Conservation (phyloP, 306 rosid species). For the Malus sieversii region DNA sequence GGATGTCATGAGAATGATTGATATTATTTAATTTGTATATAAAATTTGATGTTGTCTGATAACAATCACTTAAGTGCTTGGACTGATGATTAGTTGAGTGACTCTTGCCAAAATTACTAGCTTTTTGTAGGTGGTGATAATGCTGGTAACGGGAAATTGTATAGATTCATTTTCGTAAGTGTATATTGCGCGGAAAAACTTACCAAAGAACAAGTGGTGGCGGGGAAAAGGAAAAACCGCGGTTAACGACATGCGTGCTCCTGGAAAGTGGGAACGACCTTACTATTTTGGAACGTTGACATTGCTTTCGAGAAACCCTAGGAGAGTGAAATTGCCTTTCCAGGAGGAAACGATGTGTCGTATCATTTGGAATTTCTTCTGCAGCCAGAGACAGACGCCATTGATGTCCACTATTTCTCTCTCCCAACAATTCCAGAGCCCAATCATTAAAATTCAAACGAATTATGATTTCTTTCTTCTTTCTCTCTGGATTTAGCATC, state of each 20-base stretch:
- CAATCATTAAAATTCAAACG: neutral
- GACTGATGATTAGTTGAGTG: rapidly evolving
- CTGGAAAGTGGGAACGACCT: no score
- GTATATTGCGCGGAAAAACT: neutral
- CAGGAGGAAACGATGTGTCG: neutral
- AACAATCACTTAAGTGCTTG: no score
- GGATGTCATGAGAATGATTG: rapidly evolving
- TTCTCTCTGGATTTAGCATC: neutral
- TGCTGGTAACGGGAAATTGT: no score
- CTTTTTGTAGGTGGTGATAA: no score
- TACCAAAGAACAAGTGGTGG: neutral
- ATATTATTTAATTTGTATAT: no score
- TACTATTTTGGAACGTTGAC: no score
- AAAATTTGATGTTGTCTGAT: no score
- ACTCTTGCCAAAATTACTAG: no score
- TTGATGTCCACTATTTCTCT: conserved; percentile 1
- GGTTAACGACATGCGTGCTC: no score
- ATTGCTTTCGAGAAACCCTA: no score
- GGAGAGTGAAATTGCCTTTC: neutral
- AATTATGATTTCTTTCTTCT: neutral
- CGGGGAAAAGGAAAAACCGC: neutral
- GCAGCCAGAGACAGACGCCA: neutral
- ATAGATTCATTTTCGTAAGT: neutral
- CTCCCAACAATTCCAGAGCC: neutral
- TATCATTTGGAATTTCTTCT: neutral